Evolutionary conservation across 805 yeast genomes (phyloP).

Genomic region (Candida khao-thaluensis): DNA sequence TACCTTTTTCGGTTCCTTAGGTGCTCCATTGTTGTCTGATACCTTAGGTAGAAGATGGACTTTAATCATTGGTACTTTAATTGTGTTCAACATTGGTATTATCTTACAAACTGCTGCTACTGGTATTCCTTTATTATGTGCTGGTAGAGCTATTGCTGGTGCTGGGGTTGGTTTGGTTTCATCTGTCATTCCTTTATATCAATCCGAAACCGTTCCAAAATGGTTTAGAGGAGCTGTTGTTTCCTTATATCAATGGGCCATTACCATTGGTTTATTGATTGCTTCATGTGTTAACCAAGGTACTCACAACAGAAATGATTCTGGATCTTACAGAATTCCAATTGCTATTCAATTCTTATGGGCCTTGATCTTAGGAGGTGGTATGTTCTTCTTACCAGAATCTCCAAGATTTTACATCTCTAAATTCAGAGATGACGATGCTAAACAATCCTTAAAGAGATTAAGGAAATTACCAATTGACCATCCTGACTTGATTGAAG

Average conservation of each 20-base stretch:
- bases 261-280: constrained; percentile 40
- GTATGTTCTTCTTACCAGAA: constrained; percentile 38
- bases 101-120: constrained; percentile 39
- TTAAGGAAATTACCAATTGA: constrained; percentile 55
- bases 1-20: constrained; percentile 41
- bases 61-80: constrained; percentile 31
- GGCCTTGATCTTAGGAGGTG: constrained; percentile 35
- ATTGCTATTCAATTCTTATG: constrained; percentile 40
- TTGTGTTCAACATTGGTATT: constrained; percentile 38
- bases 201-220: constrained; percentile 41
- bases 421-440: constrained; percentile 25
- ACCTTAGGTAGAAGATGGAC: constrained; percentile 41
- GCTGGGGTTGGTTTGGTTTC: constrained; percentile 44
- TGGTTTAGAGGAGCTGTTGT: constrained; percentile 46
- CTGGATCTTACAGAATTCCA: constrained; percentile 44
- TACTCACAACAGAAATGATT: constrained; percentile 31
- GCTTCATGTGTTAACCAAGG: constrained; percentile 40
- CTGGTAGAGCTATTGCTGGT: constrained; percentile 44
- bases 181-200: constrained; percentile 40
- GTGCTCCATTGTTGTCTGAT: constrained; percentile 38
- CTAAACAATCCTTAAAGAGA: constrained; percentile 30
- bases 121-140: constrained; percentile 36
- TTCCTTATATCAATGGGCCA: constrained; percentile 41
- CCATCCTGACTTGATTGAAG: constrained; percentile 69
- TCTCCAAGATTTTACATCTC: constrained; percentile 40